Evolutionary conservation across 805 yeast species (phyloP).

Genomic region (Metschnikowia hibisci): DNA sequence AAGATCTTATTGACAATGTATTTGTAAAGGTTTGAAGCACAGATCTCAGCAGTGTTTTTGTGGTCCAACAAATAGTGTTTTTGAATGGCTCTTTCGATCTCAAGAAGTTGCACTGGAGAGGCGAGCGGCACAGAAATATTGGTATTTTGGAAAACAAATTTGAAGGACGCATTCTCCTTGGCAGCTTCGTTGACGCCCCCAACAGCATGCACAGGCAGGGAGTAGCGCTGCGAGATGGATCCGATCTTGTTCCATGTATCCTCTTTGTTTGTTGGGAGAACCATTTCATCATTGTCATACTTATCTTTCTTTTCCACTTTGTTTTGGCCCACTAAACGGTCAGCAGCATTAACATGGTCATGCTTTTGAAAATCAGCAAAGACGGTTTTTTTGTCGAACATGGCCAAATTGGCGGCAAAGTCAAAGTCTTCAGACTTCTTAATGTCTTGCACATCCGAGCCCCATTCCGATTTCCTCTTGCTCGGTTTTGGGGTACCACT

Average conservation of each 20-base stretch:
- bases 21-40: slow-evolving; percentile 62
- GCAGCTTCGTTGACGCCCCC: slow-evolving; percentile 1
- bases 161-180: slow-evolving; percentile 6
- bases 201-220: slow-evolving; percentile 13
- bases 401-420: slow-evolving; percentile 73
- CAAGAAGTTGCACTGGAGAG: slow-evolving; percentile 74
- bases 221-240: slow-evolving; percentile 12
- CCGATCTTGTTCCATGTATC: slow-evolving; percentile 57
- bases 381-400: slow-evolving; percentile 76
- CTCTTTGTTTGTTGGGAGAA: slow-evolving; percentile 39
- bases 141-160: slow-evolving; percentile 13
- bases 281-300: slow-evolving; percentile 71
- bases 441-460: slow-evolving; percentile 43
- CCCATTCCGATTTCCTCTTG: slow-evolving; percentile 41
- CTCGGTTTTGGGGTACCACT: slow-evolving; percentile 13
- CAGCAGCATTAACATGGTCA: slow-evolving; percentile 57
- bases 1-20: slow-evolving; percentile 53
- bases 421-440: slow-evolving; percentile 66
- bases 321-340: slow-evolving; percentile 74
- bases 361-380: slow-evolving; percentile 68
- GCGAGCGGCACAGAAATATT: slow-evolving; percentile 49
- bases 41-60: slow-evolving; percentile 53
- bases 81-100: slow-evolving; percentile 58
- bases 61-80: slow-evolving; percentile 50
- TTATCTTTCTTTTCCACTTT: slow-evolving; percentile 45